Conservation (phyloP, 139 green algal genomes). For the Chara braunii region DNA sequence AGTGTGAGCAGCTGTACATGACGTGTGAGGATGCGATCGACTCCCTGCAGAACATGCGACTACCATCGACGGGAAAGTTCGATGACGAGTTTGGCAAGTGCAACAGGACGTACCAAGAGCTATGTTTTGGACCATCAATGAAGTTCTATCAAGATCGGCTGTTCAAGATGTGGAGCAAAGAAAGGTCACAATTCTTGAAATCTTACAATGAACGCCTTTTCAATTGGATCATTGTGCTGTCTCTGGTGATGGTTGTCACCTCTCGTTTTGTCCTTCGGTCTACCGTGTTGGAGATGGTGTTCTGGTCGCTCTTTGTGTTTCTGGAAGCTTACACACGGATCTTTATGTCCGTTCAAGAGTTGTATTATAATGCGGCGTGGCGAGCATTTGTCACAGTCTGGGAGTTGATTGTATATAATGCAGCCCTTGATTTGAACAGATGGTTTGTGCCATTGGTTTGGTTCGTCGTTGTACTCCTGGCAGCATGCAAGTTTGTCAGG, state of each 20-base stretch:
- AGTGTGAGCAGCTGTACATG: conserved; percentile 13
- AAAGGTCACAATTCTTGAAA: conserved; percentile 35
- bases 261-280: conserved; percentile 32
- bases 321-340: conserved; percentile 37
- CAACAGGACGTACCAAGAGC: conserved; percentile 10
- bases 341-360: conserved; percentile 12
- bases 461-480: neutral
- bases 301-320: conserved; percentile 36
- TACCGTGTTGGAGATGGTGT: conserved; percentile 15
- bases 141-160: conserved; percentile 5
- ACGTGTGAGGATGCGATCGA: conserved; percentile 26
- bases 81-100: conserved; percentile 5
- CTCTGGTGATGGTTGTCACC: conserved; percentile 17
- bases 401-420: conserved; percentile 38
- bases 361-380: conserved; percentile 35
- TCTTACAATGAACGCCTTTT: conserved; percentile 43
- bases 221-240: conserved; percentile 39
- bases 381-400: conserved; percentile 26
- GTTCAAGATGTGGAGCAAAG: conserved; percentile 18
- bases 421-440: conserved; percentile 27
- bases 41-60: conserved; percentile 18
- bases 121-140: conserved; percentile 8
- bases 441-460: neutral
- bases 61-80: conserved; percentile 37
- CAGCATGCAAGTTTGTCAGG: no score